Evolutionary conservation across 2,329 filamentous ascomycete species (phyloP), one percentile per base, ranked within the genome.

Genomic region (Fusarium drepaniforme): DNA sequence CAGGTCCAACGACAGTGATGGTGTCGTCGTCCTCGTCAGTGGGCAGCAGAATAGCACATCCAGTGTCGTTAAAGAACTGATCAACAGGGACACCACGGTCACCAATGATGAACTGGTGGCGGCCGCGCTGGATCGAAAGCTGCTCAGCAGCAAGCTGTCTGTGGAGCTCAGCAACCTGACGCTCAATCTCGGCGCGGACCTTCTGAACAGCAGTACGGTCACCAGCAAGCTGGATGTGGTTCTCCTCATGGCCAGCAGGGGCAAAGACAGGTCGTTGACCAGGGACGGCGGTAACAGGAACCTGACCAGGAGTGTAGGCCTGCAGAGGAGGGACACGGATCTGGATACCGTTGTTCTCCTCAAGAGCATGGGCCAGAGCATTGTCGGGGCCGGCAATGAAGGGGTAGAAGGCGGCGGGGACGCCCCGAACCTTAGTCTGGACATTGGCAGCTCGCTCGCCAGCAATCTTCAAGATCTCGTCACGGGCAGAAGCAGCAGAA

Each of bases 21-120:
- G 91, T 91, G 79, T 98, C 94, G 57, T 94, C 94, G 67, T 97
- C 94, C 64, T 94, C 91, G 28, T 93, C 91, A 30, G 88, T 88
- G 9, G 95, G 96, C 56, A 98, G 85, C 67, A 98, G 90, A 70
- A 98, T 93, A 51, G 93, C 91, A 83, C 97, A 99, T 73, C 96
- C 96, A 68, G 97, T 98, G 80, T 98, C 91, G 56, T 92, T 89
- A 75, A 98, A 91, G 86, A 99, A 98, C 56, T 98, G 91, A 68
- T 98, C 91, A 38, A 94, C 88, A 21, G 94, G 92, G 72, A 94
- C 90, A 71, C 94, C 95, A 72, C 92, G 90, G 72, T 96, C 92
- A 62, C 96, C 96, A 73, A 98, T 92, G 80, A 99, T 97, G 86
- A 98, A 98, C 82, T 97, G 96, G 82, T 98, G 97, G 62, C 95